phyloP scores from a whole-genome alignment of 1,284 basidiomycete species.

The Singerocomus inundabilis region DNA sequence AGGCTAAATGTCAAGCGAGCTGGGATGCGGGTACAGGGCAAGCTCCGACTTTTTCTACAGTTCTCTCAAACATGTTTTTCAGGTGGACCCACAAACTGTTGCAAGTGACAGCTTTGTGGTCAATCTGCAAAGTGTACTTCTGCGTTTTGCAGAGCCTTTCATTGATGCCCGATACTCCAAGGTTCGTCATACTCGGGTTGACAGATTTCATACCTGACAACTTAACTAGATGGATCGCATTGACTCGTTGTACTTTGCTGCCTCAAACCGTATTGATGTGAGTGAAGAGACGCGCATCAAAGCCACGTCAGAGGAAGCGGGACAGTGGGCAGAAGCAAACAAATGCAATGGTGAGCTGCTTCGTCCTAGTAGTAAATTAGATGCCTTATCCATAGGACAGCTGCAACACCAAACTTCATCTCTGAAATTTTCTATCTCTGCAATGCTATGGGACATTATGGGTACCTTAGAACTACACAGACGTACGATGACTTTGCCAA shows the following conservation, averaged over 20 bases:
- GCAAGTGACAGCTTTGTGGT: conserved; percentile 93
- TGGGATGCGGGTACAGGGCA: conserved; percentile 72
- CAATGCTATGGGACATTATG: conserved; percentile 84
- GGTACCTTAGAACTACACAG: conserved; percentile 77
- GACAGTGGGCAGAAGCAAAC: conserved; percentile 64
- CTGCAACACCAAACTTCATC: conserved; percentile 82
- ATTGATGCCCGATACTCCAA: conserved; percentile 92
- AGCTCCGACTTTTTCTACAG: not conserved
- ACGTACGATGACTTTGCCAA: conserved; percentile 70
- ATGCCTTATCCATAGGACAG: conserved; percentile 29
- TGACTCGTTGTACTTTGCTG: conserved; percentile 79
- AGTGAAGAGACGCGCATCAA: conserved; percentile 90
- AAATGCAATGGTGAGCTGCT: conserved; percentile 41
- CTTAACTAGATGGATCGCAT: conserved; percentile 80
- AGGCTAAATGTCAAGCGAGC: conserved; percentile 82
- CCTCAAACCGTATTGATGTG: conserved; percentile 70
- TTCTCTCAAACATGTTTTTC: not conserved
- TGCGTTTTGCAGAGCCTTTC: conserved; percentile 94
- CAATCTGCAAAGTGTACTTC: conserved; percentile 81
- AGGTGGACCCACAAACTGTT: conserved; percentile 85
- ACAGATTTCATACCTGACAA: conserved; percentile 12
- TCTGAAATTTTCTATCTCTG: conserved; percentile 93
- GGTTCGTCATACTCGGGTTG: conserved; percentile 40
- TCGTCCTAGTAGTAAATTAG: not conserved
- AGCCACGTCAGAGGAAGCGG: conserved; percentile 82